Evolutionary conservation across 2,329 filamentous ascomycete species (phyloP).

Genomic region (Pseudogymnoascus sp.): DNA sequence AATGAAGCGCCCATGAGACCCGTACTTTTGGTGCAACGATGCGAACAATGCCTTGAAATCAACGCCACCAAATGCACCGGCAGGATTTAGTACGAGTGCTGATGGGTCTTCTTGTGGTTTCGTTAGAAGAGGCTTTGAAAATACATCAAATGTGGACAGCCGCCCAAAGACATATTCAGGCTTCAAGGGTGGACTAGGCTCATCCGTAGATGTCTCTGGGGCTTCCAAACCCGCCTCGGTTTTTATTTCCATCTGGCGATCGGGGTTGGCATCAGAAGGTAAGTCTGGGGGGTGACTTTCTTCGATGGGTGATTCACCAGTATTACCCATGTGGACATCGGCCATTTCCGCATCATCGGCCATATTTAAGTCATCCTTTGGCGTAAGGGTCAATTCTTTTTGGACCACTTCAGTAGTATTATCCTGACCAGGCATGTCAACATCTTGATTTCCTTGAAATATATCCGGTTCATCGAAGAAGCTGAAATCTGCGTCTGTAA

Average conservation of each 20-base stretch:
- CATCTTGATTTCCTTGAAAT: constrained; percentile 19
- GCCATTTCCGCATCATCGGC: not conserved
- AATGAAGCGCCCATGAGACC: constrained; percentile 22
- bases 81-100: not conserved
- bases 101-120: constrained; percentile 18
- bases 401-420: not conserved
- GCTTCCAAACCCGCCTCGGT: not conserved
- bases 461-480: constrained; percentile 63
- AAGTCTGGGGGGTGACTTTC: not conserved
- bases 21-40: constrained; percentile 26
- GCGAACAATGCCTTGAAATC: constrained; percentile 24
- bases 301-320: not conserved
- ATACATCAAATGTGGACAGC: constrained; percentile 3
- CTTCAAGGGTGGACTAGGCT: constrained; percentile 6
- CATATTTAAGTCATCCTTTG: not conserved
- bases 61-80: constrained; percentile 24
- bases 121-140: constrained; percentile 4
- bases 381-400: not conserved
- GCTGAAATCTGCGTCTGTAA: constrained; percentile 78
- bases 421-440: constrained; percentile 10
- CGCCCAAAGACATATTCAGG: constrained; percentile 8
- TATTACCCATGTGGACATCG: constrained; percentile 4
- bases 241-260: not conserved
- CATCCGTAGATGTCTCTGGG: not conserved
- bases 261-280: not conserved